Evolutionary conservation across 257 asterid genomes (phyloP), one percentile per base, ranked within the genome.

Genomic region (Leptodermis oblonga): DNA sequence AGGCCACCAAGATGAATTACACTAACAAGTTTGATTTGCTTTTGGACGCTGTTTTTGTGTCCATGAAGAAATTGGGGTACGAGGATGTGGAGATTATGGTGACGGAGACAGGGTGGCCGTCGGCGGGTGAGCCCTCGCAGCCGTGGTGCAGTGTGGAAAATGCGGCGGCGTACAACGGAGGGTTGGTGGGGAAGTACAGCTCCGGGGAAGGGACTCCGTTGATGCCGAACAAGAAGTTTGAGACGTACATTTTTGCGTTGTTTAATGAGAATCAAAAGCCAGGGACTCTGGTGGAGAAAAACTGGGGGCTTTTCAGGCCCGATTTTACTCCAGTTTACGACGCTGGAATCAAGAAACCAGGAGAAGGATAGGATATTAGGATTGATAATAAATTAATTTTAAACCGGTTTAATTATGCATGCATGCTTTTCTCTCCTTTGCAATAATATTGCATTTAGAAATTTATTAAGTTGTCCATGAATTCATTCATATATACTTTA

Each of bases 31-130:
- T 88, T 73, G 97, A 93, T 65, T 14, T 83, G 86, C 69, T 90
- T 1, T 49, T 93, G 82, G 99, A 93, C 60, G 87, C 97, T 0
- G 92, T 89, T 0, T 80, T 69, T 62, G 68, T 79, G 23, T 84
- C 95, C 0, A 93, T 93, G 99, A 83, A 72, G 83, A 83, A 77
- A 43, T 33, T 93, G 69, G 94, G 97, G 2, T 89, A 81, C 76
- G 75, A 48, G 0, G 99, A 93, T 33, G 97, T 93, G 1, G 96
- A 89, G 0, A 83, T 93, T 1, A 82, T 83, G 9, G 90, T 80
- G 2, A 95, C 91, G 1, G 99, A 93, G 72, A 88, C 99, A 3
- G 99, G 98, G n/a, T 93, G 99, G 99, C 77, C 99, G 17, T 78
- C 97, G 3, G 25, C 30, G 1, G 97, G 97, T 0, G 97, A 88